Conservation (phyloP, 2,329 filamentous ascomycete genomes). For the Zymoseptoria ardabiliae region DNA sequence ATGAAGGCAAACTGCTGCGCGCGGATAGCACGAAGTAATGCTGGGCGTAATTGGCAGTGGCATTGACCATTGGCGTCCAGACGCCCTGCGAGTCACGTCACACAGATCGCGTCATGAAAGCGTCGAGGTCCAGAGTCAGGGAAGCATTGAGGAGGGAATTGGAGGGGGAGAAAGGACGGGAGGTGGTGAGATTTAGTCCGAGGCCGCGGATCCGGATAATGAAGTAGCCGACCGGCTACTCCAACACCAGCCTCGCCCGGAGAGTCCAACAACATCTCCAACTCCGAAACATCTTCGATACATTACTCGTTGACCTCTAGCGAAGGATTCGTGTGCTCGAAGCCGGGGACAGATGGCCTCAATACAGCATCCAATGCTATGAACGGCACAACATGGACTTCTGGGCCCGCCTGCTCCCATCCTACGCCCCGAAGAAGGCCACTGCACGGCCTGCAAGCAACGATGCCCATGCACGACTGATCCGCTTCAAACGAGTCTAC, state of each 20-base stretch:
- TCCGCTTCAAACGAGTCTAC: conserved; percentile 55
- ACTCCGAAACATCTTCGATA: too few relatives aligned
- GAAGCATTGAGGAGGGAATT: background rate
- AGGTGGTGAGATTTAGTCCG: too few relatives aligned
- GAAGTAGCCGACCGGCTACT: background rate
- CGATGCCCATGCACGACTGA: conserved; percentile 53
- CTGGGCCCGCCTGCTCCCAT: conserved; percentile 55
- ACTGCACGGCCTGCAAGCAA: conserved; percentile 35
- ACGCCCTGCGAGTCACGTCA: background rate
- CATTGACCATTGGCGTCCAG: background rate
- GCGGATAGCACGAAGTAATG: background rate
- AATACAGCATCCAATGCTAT: background rate
- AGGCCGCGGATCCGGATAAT: background rate
- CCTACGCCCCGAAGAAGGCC: conserved; percentile 43
- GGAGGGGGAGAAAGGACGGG: too few relatives aligned
- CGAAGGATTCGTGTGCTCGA: too few relatives aligned
- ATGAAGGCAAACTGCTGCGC: background rate
- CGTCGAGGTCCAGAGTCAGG: too few relatives aligned
- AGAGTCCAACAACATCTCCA: background rate
- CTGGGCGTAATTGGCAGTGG: background rate
- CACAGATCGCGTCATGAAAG: background rate
- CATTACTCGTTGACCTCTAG: too few relatives aligned
- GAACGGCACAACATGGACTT: conserved; percentile 24
- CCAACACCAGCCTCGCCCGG: background rate
- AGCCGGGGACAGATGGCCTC: background rate